Evolutionary conservation across 169 alveolate genomes (phyloP).

Genomic region (Plasmodium berghei): DNA sequence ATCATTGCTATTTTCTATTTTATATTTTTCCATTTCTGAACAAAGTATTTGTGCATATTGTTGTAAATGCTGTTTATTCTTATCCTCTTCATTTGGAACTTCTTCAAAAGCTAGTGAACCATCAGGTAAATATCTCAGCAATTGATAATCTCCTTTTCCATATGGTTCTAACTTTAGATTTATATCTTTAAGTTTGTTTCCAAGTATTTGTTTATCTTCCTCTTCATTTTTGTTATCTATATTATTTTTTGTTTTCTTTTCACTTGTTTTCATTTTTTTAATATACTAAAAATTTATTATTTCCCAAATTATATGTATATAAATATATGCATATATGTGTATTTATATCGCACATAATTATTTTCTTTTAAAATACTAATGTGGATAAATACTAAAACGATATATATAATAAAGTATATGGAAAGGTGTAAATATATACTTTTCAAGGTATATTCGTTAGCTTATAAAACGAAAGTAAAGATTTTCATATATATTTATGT

Average conservation of each 20-base stretch:
- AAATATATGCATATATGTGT: neutral
- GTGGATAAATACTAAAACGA: too few relatives aligned
- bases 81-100: constrained; percentile 62
- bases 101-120: constrained; percentile 71
- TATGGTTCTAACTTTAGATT: constrained; percentile 78
- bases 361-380: too few relatives aligned
- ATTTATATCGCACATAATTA: neutral
- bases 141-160: constrained; percentile 81
- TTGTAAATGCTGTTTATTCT: constrained; percentile 42
- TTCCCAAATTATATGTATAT: neutral
- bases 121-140: constrained; percentile 83
- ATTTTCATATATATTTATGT: too few relatives aligned
- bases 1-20: neutral
- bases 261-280: constrained; percentile 4
- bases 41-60: constrained; percentile 66
- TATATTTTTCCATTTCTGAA: constrained; percentile 6
- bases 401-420: too few relatives aligned
- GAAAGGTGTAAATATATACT: too few relatives aligned
- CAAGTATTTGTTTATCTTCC: neutral
- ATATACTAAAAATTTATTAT: neutral
- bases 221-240: neutral
- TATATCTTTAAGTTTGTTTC: constrained; percentile 13
- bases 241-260: neutral
- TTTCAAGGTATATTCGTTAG: too few relatives aligned
- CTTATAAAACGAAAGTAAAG: too few relatives aligned